Base-by-base conservation (phyloP, 345 rosid species). In the Cardamine resedifolia region DNA sequence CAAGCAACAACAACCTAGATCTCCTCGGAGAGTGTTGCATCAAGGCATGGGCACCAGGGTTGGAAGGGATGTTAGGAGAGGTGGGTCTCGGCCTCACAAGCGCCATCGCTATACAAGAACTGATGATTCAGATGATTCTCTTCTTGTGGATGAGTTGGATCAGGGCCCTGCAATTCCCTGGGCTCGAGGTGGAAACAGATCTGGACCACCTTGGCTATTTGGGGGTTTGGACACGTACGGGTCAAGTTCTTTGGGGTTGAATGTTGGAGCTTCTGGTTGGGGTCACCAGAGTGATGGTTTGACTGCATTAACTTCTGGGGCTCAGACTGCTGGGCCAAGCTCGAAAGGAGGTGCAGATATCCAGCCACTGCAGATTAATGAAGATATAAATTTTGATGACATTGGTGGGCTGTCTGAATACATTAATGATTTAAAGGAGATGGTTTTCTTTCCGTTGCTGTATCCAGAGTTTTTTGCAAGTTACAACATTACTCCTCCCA, bases 271-370 rank as follows among this genome's bases (percentile, higher is more conserved):
- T 43, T 91, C 99, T 76, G 99, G 99, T 70, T 96, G 99, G 99
- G 97, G 89, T 75, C 97, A 96, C 85, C 99, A 96, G 78, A 86
- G 87, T 82, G 99, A 96, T 82, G 80, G 84, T 69, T 77, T 90
- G 55, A 74, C 97, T 66, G 73, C 87, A 26, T 82, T 90, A 81
- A 84, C 83, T 75, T 81, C 96, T 47, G 99, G 99, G 66, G 82
- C 83, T 74, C 99, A 96, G 88, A 96, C 99, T 65, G 99, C 99
- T 58, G 99, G 99, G 67, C 99, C 99, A 74, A 96, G 99, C 80
- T 96, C 99, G 63, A 96, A 96, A 81, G 99, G 99, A 59, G 99
- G 99, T 77, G 99, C 98, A 65, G 99, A 96, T 83, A 96, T 96
- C 77, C 99, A 92, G 81, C 99, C 99, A 41, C 79, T 96, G 71